Percentiles rank a stretch among this genome's conserved stretches.
Conservation (phyloP, 805 yeast species). For the Metschnikowia kofuensis region DNA sequence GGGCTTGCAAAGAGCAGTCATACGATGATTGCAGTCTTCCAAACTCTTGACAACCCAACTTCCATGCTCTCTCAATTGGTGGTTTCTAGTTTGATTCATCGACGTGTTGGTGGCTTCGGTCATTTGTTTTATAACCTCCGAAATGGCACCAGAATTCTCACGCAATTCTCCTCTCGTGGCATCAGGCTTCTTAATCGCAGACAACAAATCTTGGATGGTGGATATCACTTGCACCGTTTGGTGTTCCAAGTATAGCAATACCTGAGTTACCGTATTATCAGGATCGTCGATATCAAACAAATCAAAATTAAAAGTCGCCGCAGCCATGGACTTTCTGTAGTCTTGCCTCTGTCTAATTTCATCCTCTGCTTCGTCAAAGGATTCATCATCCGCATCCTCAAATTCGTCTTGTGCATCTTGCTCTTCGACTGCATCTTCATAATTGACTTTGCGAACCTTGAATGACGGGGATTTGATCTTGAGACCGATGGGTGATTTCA, state of each 20-base stretch:
- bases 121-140: slow-evolving; percentile 79
- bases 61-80: slow-evolving; percentile 84
- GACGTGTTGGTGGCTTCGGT: slow-evolving; percentile 83
- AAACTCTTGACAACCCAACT: slow-evolving; percentile 85
- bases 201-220: slow-evolving; percentile 78
- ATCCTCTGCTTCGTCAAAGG: slow-evolving; percentile 28
- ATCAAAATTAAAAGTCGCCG: slow-evolving; percentile 64
- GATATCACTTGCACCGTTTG: slow-evolving; percentile 90
- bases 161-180: slow-evolving; percentile 74
- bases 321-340: slow-evolving; percentile 46
- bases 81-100: slow-evolving; percentile 85
- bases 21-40: slow-evolving; percentile 80
- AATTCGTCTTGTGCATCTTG: slow-evolving; percentile 1
- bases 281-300: slow-evolving; percentile 81
- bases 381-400: slow-evolving; percentile 20
- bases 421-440: slow-evolving; percentile 8
- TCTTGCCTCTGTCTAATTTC: slow-evolving; percentile 44
- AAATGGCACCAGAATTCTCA: slow-evolving; percentile 71
- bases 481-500: slow-evolving; percentile 1
- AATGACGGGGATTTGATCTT: slow-evolving; percentile 12
- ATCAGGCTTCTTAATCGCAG: slow-evolving; percentile 72
- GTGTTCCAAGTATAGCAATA: slow-evolving; percentile 82
- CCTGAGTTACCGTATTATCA: slow-evolving; percentile 82
- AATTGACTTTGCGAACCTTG: slow-evolving; percentile 17
- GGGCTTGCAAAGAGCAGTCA: slow-evolving; percentile 64